These are phyloP conservation scores for Cetraspora pellucida DNA, from an alignment of 192 early-diverging fungal species.

Conservation along the genomic window DNA sequence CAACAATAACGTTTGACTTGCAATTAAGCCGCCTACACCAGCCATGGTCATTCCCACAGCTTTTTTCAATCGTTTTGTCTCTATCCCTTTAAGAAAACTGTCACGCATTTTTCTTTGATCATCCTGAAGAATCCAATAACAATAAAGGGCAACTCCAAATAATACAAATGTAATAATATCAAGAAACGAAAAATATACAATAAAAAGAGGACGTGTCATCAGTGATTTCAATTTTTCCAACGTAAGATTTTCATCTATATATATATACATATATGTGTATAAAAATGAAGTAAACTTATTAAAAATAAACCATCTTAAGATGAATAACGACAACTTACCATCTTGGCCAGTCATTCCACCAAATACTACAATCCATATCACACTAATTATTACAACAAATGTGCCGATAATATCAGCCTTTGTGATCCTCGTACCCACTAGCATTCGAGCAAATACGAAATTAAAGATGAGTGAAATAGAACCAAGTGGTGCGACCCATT, in stretches of 20 bases:
- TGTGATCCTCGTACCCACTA: constrained; percentile 60
- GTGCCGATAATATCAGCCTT: constrained; percentile 58
- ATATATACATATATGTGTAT: constrained; percentile 37
- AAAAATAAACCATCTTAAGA: constrained; percentile 42
- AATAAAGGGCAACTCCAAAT: constrained; percentile 27
- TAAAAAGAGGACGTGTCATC: constrained; percentile 2
- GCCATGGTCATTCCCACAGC: constrained; percentile 59
- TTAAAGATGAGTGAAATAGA: constrained; percentile 62
- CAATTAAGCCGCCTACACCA: constrained; percentile 58
- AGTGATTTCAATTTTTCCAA: constrained; percentile 25
- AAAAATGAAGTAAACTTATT: constrained; percentile 29
- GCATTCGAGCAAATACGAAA: constrained; percentile 62
- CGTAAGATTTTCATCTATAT: constrained; percentile 38
- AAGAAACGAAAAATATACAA: constrained; percentile 21
- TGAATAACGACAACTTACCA: constrained; percentile 38
- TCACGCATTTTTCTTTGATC: constrained; percentile 35
- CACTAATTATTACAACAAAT: constrained; percentile 56
- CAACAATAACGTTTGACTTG: constrained; percentile 59
- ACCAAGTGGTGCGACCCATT: constrained; percentile 64
- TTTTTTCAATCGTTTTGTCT: constrained; percentile 44
- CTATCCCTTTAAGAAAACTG: constrained; percentile 37
- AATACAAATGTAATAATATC: constrained; percentile 8
- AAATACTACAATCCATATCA: constrained; percentile 65
- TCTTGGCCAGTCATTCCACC: constrained; percentile 52
- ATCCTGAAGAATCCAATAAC: constrained; percentile 29